Conservation (phyloP, 73 alveolate species). For the Symbiodinium natans region DNA sequence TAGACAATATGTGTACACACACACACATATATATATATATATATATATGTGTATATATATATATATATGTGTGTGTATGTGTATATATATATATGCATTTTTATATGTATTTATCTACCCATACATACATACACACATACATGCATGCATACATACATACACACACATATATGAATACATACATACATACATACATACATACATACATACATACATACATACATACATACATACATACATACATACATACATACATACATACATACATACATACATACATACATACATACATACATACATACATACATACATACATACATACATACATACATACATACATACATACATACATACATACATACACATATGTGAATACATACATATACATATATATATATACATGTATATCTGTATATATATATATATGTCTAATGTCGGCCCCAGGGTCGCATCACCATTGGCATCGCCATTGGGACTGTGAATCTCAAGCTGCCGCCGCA, state of each 20-base stretch:
- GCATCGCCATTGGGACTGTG: background rate
- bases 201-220: background rate
- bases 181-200: background rate
- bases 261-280: background rate
- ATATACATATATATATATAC: no score
- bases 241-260: background rate
- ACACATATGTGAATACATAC: no score
- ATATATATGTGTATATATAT: no score
- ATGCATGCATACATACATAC: background rate
- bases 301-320: no score
- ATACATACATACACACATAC: no score
- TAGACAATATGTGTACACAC: background rate
- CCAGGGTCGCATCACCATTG: background rate
- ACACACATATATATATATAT: background rate
- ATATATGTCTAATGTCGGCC: background rate
- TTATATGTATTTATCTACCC: no score
- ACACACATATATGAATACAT: background rate
- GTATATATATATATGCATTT: no score
- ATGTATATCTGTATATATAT: background rate
- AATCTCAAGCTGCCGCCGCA: background rate
- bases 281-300: no score
- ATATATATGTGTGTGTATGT: no score
- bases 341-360: background rate
- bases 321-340: background rate
- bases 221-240: no score